Evolutionary conservation across 768 basidiomycete species (phyloP), one percentile per base, ranked within the genome.

Genomic region (Exidia glandulosa): DNA sequence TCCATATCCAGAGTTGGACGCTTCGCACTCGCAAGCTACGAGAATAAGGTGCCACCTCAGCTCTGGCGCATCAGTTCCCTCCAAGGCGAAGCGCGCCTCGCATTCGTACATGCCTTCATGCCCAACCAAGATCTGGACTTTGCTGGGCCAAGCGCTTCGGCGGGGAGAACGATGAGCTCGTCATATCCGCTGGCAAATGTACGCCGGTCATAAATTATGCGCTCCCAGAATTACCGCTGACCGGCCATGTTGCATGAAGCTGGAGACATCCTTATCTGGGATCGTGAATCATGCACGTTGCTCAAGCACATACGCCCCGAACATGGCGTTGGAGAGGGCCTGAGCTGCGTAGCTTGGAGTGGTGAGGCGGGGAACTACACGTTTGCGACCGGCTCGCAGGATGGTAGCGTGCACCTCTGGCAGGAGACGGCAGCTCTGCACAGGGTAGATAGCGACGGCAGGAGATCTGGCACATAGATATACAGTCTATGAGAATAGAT

Each of bases 1-100:
- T 85, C 84, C 0, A 68, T 88, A 30, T 80, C 84, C 54, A 75
- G 77, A 58, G 79, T 78, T 60, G 85, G 83, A 25, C 73, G 81
- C 5, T 74, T 83, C 7, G 87, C 84, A 23, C 69, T 90, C 57
- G 78, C 88, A 52, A 87, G 86, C 67, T 88, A 86, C 66, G 86
- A 88, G 67, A 81, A 85, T 65, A 84, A 84, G 77, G 65, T 61
- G 29, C 64, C 68, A 1, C 68, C 68, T 2, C 69, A 69, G 58
- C 60, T 69, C 2, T 67, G 67, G 64, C 59, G 64, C 45, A 32
- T 69, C 25, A 60, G 64, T 48, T 56, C 60, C 32, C 59, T 69
- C 10, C 50, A 59, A 14, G 62, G 57, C 33, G 59, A 67, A 63
- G 60, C 72, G 66, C 61, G 66, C 27, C 37, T 66, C 10, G 50